These are phyloP conservation scores for Penicillium sp. DNA, from an alignment of 2,329 filamentous ascomycete species.

Conservation along the genomic window DNA sequence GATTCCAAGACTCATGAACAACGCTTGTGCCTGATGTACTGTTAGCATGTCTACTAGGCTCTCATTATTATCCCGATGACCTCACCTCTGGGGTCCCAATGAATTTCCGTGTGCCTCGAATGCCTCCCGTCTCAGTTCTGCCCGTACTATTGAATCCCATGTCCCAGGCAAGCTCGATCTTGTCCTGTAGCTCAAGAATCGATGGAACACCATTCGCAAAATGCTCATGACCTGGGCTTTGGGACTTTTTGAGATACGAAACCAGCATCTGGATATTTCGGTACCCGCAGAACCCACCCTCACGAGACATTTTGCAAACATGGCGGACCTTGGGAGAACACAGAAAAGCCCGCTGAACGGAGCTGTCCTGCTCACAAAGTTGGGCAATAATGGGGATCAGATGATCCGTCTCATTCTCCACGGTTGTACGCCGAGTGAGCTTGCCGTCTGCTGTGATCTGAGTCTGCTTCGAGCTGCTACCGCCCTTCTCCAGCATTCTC, in stretches of 20 bases:
- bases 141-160: slow-evolving; percentile 74
- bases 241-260: slow-evolving; percentile 70
- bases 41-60: slow-evolving; percentile 6
- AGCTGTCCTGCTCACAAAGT: slow-evolving; percentile 64
- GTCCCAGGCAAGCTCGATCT: slow-evolving; percentile 88
- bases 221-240: slow-evolving; percentile 57
- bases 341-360: slow-evolving; percentile 71
- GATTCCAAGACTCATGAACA: slow-evolving; percentile 71
- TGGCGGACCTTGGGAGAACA: slow-evolving; percentile 76
- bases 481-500: slow-evolving; percentile 61
- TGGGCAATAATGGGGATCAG: slow-evolving; percentile 64
- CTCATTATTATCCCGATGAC: neutral
- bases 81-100: slow-evolving; percentile 87
- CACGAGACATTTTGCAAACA: slow-evolving; percentile 76
- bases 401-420: slow-evolving; percentile 52
- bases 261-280: slow-evolving; percentile 91
- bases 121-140: slow-evolving; percentile 79
- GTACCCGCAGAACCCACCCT: slow-evolving; percentile 93
- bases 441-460: slow-evolving; percentile 47
- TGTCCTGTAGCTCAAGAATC: slow-evolving; percentile 79
- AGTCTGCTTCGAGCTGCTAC: slow-evolving; percentile 58
- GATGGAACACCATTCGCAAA: slow-evolving; percentile 68
- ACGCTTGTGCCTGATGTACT: slow-evolving; percentile 66
- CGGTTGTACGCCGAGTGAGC: slow-evolving; percentile 41
- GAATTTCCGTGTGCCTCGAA: slow-evolving; percentile 87